Percentiles rank a stretch among this genome's conserved stretches.
Evolutionary conservation across 2,329 filamentous ascomycete species (phyloP).

Genomic region (Podosphaera fusca): DNA sequence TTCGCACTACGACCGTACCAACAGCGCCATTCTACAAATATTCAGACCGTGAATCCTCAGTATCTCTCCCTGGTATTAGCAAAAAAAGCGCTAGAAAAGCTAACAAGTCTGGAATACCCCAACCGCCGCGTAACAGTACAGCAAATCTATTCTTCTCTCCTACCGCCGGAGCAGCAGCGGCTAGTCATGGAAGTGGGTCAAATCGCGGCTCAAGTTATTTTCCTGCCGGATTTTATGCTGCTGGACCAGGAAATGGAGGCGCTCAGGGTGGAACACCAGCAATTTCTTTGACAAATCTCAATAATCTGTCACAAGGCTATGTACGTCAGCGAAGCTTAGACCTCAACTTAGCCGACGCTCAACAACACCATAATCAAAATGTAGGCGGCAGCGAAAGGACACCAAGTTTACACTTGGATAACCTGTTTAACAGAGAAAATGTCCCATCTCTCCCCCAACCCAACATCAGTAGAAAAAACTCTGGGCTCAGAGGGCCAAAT

Average conservation of each 20-base stretch:
- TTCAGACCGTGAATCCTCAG: conserved; percentile 25
- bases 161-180: conserved; percentile 43
- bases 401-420: conserved; percentile 75
- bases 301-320: conserved; percentile 27
- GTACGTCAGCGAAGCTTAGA: conserved; percentile 22
- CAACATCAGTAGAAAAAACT: background rate
- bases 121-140: conserved; percentile 6
- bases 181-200: conserved; percentile 26
- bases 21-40: conserved; percentile 43
- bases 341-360: conserved; percentile 36
- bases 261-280: conserved; percentile 21
- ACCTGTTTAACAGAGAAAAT: conserved; percentile 45
- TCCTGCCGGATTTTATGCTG: conserved; percentile 76
- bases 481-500: background rate
- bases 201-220: conserved; percentile 60
- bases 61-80: conserved; percentile 12
- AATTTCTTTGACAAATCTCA: conserved; percentile 36
- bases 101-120: conserved; percentile 18
- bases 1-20: conserved; percentile 27
- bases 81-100: conserved; percentile 14
- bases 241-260: conserved; percentile 24
- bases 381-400: conserved; percentile 35
- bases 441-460: conserved; percentile 7
- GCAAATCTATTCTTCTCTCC: conserved; percentile 69
- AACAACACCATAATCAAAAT: conserved; percentile 34